Evolutionary conservation across 108 stramenopile species (phyloP), one percentile per base, ranked within the genome.

Genomic region (Aurantiochytrium sp.): DNA sequence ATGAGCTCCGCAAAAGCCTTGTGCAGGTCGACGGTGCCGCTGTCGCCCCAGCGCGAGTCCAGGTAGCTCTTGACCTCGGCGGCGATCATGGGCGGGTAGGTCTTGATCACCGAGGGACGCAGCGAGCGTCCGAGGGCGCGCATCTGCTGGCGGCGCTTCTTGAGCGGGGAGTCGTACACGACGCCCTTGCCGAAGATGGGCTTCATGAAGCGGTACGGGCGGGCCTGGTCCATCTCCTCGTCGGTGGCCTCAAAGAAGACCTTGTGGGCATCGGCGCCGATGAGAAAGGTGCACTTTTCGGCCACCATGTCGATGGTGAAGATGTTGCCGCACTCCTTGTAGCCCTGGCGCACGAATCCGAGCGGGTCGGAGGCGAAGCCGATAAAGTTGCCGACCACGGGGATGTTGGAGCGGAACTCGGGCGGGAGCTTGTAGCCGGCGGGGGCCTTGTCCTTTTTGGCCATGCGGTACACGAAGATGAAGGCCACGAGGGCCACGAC

Each of bases 171-270:
- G 91, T 98, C 97, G 94, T 99, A 99, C 73, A 99, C 98, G 25
- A 97, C 94, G 71, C 94, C 96, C 5, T 94, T 91, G 43, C 99
- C 99, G 92, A 99, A 99, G 88, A 99, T 97, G 44, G 98, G 96
- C 89, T 94, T 96, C 97, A 98, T 99, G 93, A 99, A 99, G 44
- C 95, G 95, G 92, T 99, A 99, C 49, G 96, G 96, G 90, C 97
- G 98, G 73, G 96, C 93, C 92, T 99, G 99, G 73, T 94, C 95
- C 91, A 99, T 90, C 19, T 94, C 93, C 71, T 98, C 97, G 89
- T 99, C 98, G 59, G 88, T 89, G 25, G 95, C 94, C 90, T 96
- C 96, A 94, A 96, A 99, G 95, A 99, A 99, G 29, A 97, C 93
- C 35, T 94, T 95, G 91, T 97, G 97, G 4, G 97, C 97, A 72